Conservation (phyloP, 805 yeast species). For the Cyberlindnera maclurae region DNA sequence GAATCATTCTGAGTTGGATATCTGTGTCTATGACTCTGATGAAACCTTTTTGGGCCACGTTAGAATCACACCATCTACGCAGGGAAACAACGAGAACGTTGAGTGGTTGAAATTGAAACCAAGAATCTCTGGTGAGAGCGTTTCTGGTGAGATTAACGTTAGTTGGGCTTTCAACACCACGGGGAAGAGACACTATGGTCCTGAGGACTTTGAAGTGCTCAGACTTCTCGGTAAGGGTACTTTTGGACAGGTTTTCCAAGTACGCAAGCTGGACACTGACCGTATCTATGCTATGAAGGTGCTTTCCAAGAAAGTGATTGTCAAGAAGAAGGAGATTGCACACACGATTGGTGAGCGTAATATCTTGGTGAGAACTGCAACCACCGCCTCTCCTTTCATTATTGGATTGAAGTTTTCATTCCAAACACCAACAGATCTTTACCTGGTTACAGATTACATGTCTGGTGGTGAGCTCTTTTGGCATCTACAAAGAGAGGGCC, state of each 20-base stretch:
- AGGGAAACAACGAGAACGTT: conserved; percentile 30
- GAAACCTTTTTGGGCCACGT: conserved; percentile 87
- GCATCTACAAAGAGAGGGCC: conserved; percentile 95
- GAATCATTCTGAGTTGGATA: conserved; percentile 73
- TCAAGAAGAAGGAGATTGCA: conserved; percentile 94
- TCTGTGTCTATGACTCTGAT: conserved; percentile 87
- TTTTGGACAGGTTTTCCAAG: conserved; percentile 97
- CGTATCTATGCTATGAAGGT: conserved; percentile 98
- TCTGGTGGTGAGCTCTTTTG: conserved; percentile 96
- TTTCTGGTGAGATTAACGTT: conserved; percentile 72
- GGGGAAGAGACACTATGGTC: conserved; percentile 76
- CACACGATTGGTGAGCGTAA: conserved; percentile 97
- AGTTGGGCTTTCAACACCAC: conserved; percentile 66
- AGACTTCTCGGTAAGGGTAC: conserved; percentile 93
- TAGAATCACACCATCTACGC: conserved; percentile 55
- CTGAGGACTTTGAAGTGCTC: conserved; percentile 89
- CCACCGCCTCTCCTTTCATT: conserved; percentile 84
- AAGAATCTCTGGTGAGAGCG: conserved; percentile 68
- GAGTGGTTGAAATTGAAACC: conserved; percentile 72
- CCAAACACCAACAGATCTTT: conserved; percentile 90
- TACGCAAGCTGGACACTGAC: conserved; percentile 79
- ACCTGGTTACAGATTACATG: conserved; percentile 95
- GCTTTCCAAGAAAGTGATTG: conserved; percentile 87
- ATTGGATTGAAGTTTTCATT: conserved; percentile 94
- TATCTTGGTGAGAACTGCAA: conserved; percentile 86